These are phyloP conservation scores for Ceratocystis albifundus DNA, from an alignment of 2,329 filamentous ascomycete genomes.

Conservation along the genomic window DNA sequence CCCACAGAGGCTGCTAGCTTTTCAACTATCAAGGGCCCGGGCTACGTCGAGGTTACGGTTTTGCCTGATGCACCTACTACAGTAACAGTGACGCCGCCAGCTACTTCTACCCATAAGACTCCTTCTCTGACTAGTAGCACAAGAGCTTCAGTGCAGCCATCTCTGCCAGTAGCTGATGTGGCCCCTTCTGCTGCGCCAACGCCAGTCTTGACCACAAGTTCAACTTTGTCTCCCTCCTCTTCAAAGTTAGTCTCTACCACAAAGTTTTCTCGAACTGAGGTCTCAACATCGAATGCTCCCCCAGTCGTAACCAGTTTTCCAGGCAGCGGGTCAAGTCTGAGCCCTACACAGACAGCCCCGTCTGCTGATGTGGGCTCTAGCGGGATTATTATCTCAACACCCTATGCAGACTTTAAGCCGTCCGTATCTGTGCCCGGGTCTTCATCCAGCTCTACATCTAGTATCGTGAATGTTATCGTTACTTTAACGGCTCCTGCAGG, in stretches of 20 bases:
- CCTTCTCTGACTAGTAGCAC: neutral
- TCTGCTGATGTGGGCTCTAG: neutral
- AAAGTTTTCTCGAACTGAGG: neutral
- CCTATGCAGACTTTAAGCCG: neutral
- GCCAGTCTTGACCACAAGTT: neutral
- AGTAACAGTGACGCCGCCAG: neutral
- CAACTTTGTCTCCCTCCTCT: neutral
- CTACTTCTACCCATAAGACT: neutral
- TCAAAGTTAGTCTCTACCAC: neutral
- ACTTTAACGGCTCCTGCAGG: constrained; percentile 4
- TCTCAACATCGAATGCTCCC: neutral
- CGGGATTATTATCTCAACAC: neutral
- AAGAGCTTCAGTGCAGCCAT: neutral
- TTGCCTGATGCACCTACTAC: constrained; percentile 7
- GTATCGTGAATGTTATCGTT: neutral
- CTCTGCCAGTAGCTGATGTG: neutral
- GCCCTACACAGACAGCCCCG: neutral
- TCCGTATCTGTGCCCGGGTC: neutral
- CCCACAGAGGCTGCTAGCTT: neutral
- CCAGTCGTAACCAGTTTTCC: constrained; percentile 3
- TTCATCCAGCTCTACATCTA: neutral
- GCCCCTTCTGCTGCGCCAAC: neutral
- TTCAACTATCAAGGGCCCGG: neutral
- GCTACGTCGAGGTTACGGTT: constrained; percentile 6
- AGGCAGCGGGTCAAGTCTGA: neutral